Percentiles rank a stretch among this genome's conserved stretches.
phyloP scores from a whole-genome alignment of 495 filamentous ascomycete species.

The Tuber umbilicatum region DNA sequence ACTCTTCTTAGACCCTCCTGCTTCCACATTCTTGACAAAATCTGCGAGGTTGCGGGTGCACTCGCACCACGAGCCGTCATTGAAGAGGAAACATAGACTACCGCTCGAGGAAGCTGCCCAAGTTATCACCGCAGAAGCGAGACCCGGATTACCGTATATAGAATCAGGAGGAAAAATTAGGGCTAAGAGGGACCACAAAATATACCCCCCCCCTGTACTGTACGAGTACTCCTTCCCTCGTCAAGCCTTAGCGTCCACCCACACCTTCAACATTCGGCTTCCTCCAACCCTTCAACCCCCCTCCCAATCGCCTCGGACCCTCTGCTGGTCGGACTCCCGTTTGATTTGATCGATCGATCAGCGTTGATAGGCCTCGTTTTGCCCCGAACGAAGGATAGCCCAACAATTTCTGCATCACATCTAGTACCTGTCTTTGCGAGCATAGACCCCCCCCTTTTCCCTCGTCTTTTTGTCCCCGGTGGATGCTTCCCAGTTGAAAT shows the following conservation, averaged over 20 bases:
- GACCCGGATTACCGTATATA: background rate
- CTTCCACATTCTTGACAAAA: background rate
- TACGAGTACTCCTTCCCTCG: background rate
- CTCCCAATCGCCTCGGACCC: background rate
- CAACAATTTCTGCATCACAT: conserved; percentile 1
- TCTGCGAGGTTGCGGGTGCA: background rate
- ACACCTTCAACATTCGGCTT: background rate
- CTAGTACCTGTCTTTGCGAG: background rate
- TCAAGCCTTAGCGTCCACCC: background rate
- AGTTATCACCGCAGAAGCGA: background rate
- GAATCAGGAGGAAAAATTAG: background rate
- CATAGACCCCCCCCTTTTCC: conserved; percentile 2
- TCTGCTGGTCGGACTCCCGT: conserved; percentile 3
- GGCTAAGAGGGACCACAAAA: background rate
- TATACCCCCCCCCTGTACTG: background rate
- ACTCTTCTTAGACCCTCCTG: background rate
- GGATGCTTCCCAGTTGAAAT: background rate
- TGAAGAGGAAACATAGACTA: background rate
- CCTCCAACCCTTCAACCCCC: background rate
- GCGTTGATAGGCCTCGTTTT: background rate
- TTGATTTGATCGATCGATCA: conserved; percentile 2
- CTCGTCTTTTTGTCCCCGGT: background rate
- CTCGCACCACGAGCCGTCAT: background rate
- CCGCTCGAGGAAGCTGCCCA: background rate
- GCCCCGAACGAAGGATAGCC: background rate